These are phyloP conservation scores for Centrapalus pauciflorus DNA, from an alignment of 129 eudicot species.

Conservation along the genomic window DNA sequence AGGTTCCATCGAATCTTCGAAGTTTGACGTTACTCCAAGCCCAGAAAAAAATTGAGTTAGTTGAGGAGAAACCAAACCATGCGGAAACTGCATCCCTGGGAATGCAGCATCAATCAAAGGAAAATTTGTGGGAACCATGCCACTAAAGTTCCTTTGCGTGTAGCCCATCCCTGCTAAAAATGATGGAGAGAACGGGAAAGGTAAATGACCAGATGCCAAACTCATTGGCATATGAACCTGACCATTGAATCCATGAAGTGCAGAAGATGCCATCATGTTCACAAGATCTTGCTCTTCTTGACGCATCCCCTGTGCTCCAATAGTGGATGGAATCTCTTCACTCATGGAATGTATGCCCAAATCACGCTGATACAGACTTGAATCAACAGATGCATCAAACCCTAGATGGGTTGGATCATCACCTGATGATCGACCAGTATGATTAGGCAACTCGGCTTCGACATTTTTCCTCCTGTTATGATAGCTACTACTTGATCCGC, in stretches of 20 bases:
- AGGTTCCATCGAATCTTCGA: constrained; percentile 43
- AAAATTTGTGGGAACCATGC: constrained; percentile 52
- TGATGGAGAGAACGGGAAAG: constrained; percentile 56
- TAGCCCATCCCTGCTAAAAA: constrained; percentile 73
- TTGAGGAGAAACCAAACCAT: constrained; percentile 63
- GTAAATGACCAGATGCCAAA: constrained; percentile 47
- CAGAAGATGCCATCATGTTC: constrained; percentile 78
- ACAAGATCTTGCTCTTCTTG: constrained; percentile 89
- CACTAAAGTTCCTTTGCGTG: constrained; percentile 44
- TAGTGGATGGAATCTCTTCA: constrained; percentile 43
- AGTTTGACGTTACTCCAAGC: constrained; percentile 38
- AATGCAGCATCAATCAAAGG: constrained; percentile 60
- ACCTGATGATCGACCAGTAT: constrained; percentile 26
- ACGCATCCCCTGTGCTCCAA: constrained; percentile 49
- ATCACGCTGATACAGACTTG: constrained; percentile 30
- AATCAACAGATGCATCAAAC: constrained; percentile 34
- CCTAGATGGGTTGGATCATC: constrained; percentile 38
- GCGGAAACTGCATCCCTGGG: constrained; percentile 55
- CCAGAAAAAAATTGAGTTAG: constrained; percentile 61
- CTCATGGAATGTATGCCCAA: constrained; percentile 20
- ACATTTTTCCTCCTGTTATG: constrained; percentile 44
- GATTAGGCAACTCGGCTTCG: constrained; percentile 45
- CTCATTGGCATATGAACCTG: constrained; percentile 59
- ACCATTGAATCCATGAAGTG: constrained; percentile 65
- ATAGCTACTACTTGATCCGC: constrained; percentile 18